Percentiles rank a stretch among this genome's conserved stretches.
phyloP scores from a whole-genome alignment of 352 stramenopile genomes.

The Pilasporangium apinafurcum region DNA sequence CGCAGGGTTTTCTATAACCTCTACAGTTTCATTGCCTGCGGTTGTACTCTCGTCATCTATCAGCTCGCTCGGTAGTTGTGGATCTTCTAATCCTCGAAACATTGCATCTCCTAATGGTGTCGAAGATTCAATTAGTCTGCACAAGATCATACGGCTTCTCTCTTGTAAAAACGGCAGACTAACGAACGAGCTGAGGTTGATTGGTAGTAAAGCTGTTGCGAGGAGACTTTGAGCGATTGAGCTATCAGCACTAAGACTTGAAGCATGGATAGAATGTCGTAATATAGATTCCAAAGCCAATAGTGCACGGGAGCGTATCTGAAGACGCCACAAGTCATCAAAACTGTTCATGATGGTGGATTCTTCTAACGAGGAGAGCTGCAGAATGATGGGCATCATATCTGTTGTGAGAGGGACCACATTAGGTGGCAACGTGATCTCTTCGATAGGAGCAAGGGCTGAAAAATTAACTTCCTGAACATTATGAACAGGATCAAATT shows the following conservation, averaged over 20 bases:
- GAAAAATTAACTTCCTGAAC: constrained; percentile 74
- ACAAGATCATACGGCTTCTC: constrained; percentile 78
- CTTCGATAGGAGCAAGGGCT: constrained; percentile 66
- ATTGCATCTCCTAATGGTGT: constrained; percentile 72
- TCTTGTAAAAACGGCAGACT: constrained; percentile 75
- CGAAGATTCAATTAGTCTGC: constrained; percentile 76
- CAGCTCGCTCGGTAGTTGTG: constrained; percentile 25
- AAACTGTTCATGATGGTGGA: constrained; percentile 56
- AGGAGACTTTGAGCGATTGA: constrained; percentile 48
- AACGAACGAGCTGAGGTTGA: constrained; percentile 65
- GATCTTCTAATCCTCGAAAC: constrained; percentile 64
- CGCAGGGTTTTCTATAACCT: constrained; percentile 44
- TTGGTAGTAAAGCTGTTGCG: constrained; percentile 49
- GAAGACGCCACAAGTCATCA: constrained; percentile 75
- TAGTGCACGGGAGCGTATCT: constrained; percentile 80
- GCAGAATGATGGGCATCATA: constrained; percentile 82
- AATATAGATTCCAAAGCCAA: constrained; percentile 76
- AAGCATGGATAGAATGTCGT: constrained; percentile 39
- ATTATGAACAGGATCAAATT: constrained; percentile 77
- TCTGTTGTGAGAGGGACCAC: constrained; percentile 44
- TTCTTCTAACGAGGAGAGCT: constrained; percentile 71
- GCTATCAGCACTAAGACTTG: constrained; percentile 24
- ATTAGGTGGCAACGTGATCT: constrained; percentile 58
- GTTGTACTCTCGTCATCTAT: background rate
- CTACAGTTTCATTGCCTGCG: background rate